Conservation (phyloP, 441 rosid species). For the Populus hybrid region DNA sequence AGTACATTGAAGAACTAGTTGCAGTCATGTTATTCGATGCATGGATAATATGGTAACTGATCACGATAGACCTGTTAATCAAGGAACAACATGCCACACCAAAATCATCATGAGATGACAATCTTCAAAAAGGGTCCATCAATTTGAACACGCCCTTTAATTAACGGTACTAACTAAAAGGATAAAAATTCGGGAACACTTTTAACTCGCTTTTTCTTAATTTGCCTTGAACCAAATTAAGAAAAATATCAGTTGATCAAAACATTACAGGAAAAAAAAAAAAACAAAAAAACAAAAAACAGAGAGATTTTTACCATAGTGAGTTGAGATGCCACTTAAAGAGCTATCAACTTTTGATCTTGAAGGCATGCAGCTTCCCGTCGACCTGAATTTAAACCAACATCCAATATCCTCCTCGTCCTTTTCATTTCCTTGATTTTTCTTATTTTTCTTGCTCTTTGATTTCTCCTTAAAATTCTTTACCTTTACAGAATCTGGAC, state of each 20-base stretch:
- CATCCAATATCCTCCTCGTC: constrained; percentile 54
- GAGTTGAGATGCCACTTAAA: constrained; percentile 57
- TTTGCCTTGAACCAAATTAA: constrained; percentile 9
- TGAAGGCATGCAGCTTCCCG: constrained; percentile 78
- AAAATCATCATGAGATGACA: constrained; percentile 5
- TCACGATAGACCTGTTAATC: not conserved
- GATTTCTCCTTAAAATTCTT: constrained; percentile 40
- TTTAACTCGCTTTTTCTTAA: constrained; percentile 6
- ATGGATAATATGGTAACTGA: not conserved
- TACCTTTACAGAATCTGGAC: constrained; percentile 45
- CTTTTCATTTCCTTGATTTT: constrained; percentile 32
- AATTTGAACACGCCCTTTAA: not conserved
- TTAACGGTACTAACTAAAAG: not conserved
- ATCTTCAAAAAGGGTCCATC: constrained; percentile 12
- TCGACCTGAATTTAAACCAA: constrained; percentile 60
- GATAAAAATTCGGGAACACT: not conserved
- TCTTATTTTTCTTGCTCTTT: constrained; percentile 38
- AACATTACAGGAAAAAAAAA: not conserved
- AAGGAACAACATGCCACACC: not conserved
- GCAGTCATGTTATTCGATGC: constrained; percentile 1
- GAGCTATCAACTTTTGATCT: constrained; percentile 96
- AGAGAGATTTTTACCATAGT: constrained; percentile 43
- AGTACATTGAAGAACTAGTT: constrained; percentile 3
- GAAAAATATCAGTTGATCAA: not conserved
- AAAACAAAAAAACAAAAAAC: not conserved